Evolutionary conservation across 805 yeast genomes (phyloP).

Genomic region (Zygotorulaspora chibaensis): DNA sequence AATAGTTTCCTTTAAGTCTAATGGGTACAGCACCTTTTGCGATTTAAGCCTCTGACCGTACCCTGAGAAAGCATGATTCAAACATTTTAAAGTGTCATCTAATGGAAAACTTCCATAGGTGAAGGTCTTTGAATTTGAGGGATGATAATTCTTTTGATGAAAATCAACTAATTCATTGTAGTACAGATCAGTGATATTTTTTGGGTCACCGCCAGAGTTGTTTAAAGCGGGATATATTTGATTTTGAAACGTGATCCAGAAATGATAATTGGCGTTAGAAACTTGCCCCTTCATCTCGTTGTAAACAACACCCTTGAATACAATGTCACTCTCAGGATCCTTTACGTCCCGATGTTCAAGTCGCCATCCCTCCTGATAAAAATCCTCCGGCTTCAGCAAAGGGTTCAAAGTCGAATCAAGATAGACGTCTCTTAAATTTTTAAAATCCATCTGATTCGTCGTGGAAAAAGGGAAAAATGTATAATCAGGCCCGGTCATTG

Average conservation of each 20-base stretch:
- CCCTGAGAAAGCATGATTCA: conserved; percentile 46
- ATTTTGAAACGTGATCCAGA: conserved; percentile 79
- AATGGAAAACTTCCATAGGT: conserved; percentile 82
- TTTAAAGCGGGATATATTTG: conserved; percentile 77
- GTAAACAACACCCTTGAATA: conserved; percentile 92
- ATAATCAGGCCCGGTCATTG: conserved; percentile 97
- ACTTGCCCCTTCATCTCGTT: conserved; percentile 98
- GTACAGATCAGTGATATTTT: conserved; percentile 63
- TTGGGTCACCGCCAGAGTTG: conserved; percentile 94
- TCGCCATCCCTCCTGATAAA: conserved; percentile 97
- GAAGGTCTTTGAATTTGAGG: conserved; percentile 81
- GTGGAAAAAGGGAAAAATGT: conserved; percentile 96
- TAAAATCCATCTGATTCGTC: conserved; percentile 76
- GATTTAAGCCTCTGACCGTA: conserved; percentile 49
- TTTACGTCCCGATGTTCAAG: conserved; percentile 63
- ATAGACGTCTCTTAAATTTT: conserved; percentile 81
- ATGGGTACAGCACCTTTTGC: conserved; percentile 38
- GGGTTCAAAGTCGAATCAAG: conserved; percentile 86
- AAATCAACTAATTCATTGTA: conserved; percentile 76
- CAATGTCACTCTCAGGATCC: conserved; percentile 57
- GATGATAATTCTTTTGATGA: conserved; percentile 76
- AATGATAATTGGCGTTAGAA: conserved; percentile 80
- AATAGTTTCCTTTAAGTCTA: conserved; percentile 36
- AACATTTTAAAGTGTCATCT: conserved; percentile 50
- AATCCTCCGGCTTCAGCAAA: conserved; percentile 69